Evolutionary conservation across 1,139 yeast species (phyloP).

Genomic region (Yamadazyma epiphylla): DNA sequence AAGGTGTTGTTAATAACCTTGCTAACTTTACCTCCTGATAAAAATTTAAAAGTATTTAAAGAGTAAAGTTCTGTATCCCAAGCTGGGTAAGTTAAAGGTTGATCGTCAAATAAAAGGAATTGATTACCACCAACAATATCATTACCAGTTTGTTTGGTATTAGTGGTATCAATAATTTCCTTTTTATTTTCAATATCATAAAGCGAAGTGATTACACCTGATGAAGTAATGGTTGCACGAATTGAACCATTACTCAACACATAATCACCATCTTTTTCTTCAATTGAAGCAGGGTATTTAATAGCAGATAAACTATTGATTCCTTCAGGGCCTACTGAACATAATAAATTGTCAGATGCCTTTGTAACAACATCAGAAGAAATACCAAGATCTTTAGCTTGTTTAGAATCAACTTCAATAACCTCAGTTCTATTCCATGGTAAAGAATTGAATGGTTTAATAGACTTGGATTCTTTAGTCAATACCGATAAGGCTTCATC

Average conservation of each 20-base stretch:
- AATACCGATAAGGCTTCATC: slow-evolving; percentile 40
- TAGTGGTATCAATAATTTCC: slow-evolving; percentile 61
- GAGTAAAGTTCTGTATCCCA: slow-evolving; percentile 97
- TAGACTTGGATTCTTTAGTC: slow-evolving; percentile 11
- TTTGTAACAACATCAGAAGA: slow-evolving; percentile 2
- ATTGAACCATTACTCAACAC: slow-evolving; percentile 59
- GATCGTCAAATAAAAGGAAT: slow-evolving; percentile 77
- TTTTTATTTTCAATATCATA: slow-evolving; percentile 57
- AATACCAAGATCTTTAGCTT: slow-evolving; percentile 1
- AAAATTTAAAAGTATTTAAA: slow-evolving; percentile 59
- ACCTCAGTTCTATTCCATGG: slow-evolving; percentile 69
- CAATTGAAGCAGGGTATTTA: slow-evolving; percentile 47
- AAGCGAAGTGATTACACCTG: slow-evolving; percentile 68
- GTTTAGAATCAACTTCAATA: slow-evolving; percentile 24
- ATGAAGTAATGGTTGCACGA: slow-evolving; percentile 51
- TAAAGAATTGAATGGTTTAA: slow-evolving; percentile 46
- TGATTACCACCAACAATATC: slow-evolving; percentile 63
- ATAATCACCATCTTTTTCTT: slow-evolving; percentile 32
- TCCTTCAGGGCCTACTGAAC: slow-evolving; percentile 8
- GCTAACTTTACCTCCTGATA: slow-evolving; percentile 39
- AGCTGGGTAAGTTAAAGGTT: slow-evolving; percentile 88
- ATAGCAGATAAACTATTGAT: slow-evolving; percentile 15
- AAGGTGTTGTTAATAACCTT: slow-evolving; percentile 54
- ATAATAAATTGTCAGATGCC: slow-evolving; percentile 6
- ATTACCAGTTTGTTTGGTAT: slow-evolving; percentile 40